phyloP scores from a whole-genome alignment of 768 basidiomycete species.

The Hirschioporus abietinus region DNA sequence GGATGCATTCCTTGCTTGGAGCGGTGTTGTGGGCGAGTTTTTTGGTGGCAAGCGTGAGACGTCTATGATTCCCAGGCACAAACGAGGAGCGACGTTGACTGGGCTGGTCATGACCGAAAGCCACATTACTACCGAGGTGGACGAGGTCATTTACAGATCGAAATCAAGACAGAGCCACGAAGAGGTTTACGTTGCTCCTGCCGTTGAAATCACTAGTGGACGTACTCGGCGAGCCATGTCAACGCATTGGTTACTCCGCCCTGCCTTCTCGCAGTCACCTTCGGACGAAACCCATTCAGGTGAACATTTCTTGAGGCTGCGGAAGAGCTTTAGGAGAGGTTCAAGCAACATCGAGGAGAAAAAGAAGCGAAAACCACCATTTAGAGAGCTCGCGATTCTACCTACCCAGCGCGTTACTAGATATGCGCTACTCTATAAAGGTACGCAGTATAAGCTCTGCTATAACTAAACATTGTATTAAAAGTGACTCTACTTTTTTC shows the following conservation, averaged over 20 bases:
- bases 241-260: neutral
- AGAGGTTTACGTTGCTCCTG: neutral
- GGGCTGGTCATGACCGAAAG: neutral
- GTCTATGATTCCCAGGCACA: neutral
- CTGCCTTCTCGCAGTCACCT: constrained; percentile 2
- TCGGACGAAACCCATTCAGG: neutral
- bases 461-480: neutral
- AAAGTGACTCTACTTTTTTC: constrained; percentile 3
- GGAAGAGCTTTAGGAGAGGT: neutral
- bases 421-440: constrained; percentile 56
- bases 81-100: neutral
- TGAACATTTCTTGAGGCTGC: constrained; percentile 1
- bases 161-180: neutral
- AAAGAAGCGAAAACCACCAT: constrained; percentile 24
- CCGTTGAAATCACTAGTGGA: neutral
- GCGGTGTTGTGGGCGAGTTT: constrained; percentile 42
- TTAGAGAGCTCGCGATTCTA: constrained; percentile 58
- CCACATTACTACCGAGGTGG: neutral
- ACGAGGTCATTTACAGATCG: neutral
- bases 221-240: neutral
- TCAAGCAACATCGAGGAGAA: constrained; percentile 10
- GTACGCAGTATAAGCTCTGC: constrained; percentile 29
- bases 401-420: constrained; percentile 61
- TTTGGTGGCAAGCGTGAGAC: constrained; percentile 20
- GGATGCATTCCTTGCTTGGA: constrained; percentile 51